Percentiles rank a stretch among this genome's conserved stretches.
phyloP scores from a whole-genome alignment of 306 rosid species.

The Begonia loranthoides region DNA sequence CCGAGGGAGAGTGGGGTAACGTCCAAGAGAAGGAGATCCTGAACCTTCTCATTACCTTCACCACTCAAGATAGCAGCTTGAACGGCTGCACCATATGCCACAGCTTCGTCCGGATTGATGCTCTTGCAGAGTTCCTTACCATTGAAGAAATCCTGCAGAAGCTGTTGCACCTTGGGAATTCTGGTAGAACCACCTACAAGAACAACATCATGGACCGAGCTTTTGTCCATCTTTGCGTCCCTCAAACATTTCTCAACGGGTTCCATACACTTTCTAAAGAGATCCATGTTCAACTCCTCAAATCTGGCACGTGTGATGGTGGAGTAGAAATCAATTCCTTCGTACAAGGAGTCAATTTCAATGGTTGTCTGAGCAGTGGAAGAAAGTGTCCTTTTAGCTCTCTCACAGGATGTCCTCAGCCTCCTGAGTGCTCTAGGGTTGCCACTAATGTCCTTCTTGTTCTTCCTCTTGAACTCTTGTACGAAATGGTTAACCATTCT shows the following conservation, averaged over 20 bases:
- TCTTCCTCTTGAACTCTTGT: conserved; percentile 59
- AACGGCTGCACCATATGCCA: conserved; percentile 62
- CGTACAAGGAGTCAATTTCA: conserved; percentile 55
- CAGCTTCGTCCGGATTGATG: conserved; percentile 65
- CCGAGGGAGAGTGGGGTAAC: conserved; percentile 58
- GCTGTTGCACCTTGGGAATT: conserved; percentile 61
- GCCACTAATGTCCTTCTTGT: conserved; percentile 53
- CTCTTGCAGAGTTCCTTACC: conserved; percentile 71
- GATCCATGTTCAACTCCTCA: conserved; percentile 63
- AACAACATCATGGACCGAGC: conserved; percentile 43
- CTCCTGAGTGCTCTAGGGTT: conserved; percentile 61
- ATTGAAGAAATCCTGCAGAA: conserved; percentile 46
- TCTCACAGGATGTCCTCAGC: conserved; percentile 53
- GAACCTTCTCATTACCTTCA: conserved; percentile 73
- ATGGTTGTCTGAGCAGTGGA: conserved; percentile 60
- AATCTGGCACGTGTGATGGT: conserved; percentile 58
- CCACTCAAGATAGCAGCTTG: conserved; percentile 61
- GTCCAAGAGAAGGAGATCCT: conserved; percentile 57
- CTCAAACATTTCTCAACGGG: conserved; percentile 65
- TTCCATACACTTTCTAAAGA: conserved; percentile 58
- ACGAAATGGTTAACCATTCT: conserved; percentile 64
- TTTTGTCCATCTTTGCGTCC: conserved; percentile 64
- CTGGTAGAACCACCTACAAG: conserved; percentile 71
- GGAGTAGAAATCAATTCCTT: conserved; percentile 59
- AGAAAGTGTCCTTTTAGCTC: conserved; percentile 48